Evolutionary conservation across 2,329 filamentous ascomycete genomes (phyloP).

Genomic region (Botrytis galanthina): DNA sequence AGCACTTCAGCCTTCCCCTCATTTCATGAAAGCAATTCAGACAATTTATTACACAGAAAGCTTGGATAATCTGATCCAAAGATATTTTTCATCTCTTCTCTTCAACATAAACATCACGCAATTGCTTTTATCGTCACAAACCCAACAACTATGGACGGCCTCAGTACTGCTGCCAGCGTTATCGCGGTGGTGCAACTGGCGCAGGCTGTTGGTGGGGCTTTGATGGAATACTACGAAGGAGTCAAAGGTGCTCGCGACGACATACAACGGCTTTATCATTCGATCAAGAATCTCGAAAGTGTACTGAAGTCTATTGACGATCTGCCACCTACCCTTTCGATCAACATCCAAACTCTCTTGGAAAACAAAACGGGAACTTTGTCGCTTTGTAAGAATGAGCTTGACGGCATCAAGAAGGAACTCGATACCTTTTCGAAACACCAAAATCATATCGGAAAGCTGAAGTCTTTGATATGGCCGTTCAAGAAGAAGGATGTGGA

Average conservation of each 20-base stretch:
- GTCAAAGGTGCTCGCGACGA: not conserved
- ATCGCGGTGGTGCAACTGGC: not conserved
- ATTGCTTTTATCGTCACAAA: too few species aligned
- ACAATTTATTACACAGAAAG: not conserved
- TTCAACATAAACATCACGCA: not conserved
- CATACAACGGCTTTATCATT: not conserved
- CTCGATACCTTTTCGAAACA: not conserved
- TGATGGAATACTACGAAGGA: not conserved
- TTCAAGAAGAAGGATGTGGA: slow-evolving; percentile 26
- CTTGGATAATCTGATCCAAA: not conserved
- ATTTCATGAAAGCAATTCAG: not conserved
- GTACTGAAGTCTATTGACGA: not conserved
- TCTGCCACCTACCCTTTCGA: not conserved
- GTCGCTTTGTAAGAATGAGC: not conserved
- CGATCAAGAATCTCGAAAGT: not conserved
- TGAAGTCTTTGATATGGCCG: slow-evolving; percentile 29
- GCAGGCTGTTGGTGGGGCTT: not conserved
- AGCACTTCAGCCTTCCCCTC: not conserved
- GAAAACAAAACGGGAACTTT: not conserved
- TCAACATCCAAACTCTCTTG: not conserved
- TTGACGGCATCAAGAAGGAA: not conserved
- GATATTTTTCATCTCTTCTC: not conserved
- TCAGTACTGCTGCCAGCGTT: not conserved
- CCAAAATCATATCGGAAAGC: not conserved
- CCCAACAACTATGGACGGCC: not conserved